phyloP scores from a whole-genome alignment of 331 rosid genomes.

The Dryas integrifolia region DNA sequence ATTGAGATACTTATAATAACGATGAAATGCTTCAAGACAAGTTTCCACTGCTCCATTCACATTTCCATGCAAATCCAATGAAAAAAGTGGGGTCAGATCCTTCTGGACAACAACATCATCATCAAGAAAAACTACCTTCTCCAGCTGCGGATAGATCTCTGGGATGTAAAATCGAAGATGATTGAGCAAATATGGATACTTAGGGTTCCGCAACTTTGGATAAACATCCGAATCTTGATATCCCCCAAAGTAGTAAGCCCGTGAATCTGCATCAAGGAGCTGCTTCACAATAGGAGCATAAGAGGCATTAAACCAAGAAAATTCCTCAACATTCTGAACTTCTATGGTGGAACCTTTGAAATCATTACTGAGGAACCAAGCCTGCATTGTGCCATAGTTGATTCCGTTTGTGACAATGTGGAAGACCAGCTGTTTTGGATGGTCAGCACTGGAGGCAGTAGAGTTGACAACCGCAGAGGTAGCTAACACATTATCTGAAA shows the following conservation, averaged over 20 bases:
- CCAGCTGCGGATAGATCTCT: conserved; percentile 92
- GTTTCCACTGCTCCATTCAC: conserved; percentile 99
- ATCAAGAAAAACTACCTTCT: conserved; percentile 92
- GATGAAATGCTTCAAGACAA: conserved; percentile 94
- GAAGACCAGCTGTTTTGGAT: conserved; percentile 90
- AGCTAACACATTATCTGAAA: conserved; percentile 87
- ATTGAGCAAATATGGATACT: conserved; percentile 63
- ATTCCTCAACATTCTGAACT: conserved; percentile 78
- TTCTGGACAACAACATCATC: conserved; percentile 93
- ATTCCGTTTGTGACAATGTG: conserved; percentile 85
- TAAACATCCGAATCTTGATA: conserved; percentile 58
- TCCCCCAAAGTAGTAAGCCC: conserved; percentile 59
- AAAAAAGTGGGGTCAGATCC: conserved; percentile 92
- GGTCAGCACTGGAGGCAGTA: conserved; percentile 78
- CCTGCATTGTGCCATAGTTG: conserved; percentile 73
- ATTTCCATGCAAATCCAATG: conserved; percentile 88
- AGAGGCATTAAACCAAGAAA: conserved; percentile 79
- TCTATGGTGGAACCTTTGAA: conserved; percentile 85
- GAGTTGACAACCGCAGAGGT: conserved; percentile 89
- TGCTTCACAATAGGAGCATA: conserved; percentile 70
- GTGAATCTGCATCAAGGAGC: conserved; percentile 55
- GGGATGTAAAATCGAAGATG: conserved; percentile 96
- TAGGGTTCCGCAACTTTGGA: conserved; percentile 65
- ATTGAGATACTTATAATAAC: conserved; percentile 88
- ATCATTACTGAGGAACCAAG: conserved; percentile 79